Evolutionary conservation across 305 asterid species (phyloP), one percentile per base, ranked within the genome.

Genomic region (Rubia tinctorum): DNA sequence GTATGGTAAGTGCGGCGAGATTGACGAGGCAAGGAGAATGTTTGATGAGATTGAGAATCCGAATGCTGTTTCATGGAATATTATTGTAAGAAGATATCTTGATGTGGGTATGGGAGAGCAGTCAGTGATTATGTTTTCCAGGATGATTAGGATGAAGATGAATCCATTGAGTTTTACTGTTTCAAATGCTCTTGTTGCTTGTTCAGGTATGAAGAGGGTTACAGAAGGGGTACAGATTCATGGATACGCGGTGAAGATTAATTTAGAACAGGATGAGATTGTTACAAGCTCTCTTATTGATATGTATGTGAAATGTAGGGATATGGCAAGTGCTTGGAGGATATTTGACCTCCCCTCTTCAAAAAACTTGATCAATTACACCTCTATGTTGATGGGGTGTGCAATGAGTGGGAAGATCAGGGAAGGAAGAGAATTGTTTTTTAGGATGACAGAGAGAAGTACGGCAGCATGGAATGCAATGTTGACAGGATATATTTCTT

Each of bases 151-250:
- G 76, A 72, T 37, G 77, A 81, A 78, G 64, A 74, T 73, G 67
- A 85, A 72, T 73, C 96, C 97, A 4, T 68, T 92, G 83, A 88
- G 76, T 73, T 84, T 81, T 79, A 90, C 97, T 0, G 83, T 92
- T 37, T 90, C 97, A 11, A 90, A 81, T 76, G 88, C 91, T n/a
- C 81, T 92, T 82, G 83, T 86, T 76, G 95, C 96, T 75, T 92
- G 92, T 82, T 73, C 78, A 15, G 80, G 83, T 74, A 79, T 80
- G 7, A 69, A 77, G 62, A 95, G 91, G 45, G 71, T 87, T 58
- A 72, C 53, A 55, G 90, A 84, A 80, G 94, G 88, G 56, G 55
- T 76, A 69, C 98, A 92, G 79, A 83, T 90, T 84, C 96, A 92
- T 81, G 92, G 88, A 69, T 85, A 73, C 56, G 72, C 88, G 25